These are phyloP conservation scores for Amaranthus tricolor DNA, from an alignment of 179 eudicot genomes.

Conservation along the genomic window DNA sequence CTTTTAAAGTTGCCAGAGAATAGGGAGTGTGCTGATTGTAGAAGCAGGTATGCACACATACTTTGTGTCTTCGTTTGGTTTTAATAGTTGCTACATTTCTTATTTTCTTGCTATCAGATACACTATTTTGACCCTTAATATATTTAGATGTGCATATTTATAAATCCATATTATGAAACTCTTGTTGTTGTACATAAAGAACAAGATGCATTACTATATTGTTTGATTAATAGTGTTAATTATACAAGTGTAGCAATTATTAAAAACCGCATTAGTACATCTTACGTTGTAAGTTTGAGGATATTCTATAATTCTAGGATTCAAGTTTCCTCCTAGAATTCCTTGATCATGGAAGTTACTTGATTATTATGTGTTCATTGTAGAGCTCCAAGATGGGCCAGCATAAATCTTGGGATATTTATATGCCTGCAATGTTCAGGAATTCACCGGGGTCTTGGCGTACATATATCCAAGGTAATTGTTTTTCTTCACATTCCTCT, in stretches of 20 bases:
- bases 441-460: constrained; percentile 76
- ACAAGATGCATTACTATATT: no score
- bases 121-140: no score
- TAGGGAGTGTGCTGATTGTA: constrained; percentile 97
- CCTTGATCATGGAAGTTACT: background rate
- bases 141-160: no score
- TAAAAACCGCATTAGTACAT: background rate
- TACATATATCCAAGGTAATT: constrained; percentile 77
- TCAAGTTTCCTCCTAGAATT: background rate
- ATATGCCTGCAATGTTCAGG: constrained; percentile 80
- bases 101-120: no score
- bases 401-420: constrained; percentile 77
- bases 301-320: background rate
- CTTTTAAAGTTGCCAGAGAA: constrained; percentile 88
- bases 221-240: no score
- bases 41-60: constrained; percentile 34
- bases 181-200: no score
- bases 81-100: no score
- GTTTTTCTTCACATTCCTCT: background rate
- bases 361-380: constrained; percentile 11
- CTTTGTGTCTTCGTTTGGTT: background rate
- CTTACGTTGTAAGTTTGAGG: background rate
- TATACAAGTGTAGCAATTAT: no score
- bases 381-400: constrained; percentile 91
- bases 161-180: no score